Evolutionary conservation across 129 eudicot genomes (phyloP), one percentile per base, ranked within the genome.

Genomic region (Deinandra increscens): DNA sequence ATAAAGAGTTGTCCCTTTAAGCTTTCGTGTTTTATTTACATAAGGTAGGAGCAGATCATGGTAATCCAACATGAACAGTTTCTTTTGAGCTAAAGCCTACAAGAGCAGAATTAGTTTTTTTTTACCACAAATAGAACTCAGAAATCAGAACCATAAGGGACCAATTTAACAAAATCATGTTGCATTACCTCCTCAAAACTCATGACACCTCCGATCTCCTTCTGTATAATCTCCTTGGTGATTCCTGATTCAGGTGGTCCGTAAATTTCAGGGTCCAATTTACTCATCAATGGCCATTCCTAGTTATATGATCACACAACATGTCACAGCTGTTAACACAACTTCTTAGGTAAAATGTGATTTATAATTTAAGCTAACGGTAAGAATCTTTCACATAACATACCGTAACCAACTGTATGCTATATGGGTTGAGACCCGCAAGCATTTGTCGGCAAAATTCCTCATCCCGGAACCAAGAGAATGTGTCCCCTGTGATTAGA

Each of bases 251-350:
- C 92, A 0, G 84, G 78, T 46, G 97, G 90, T 17, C 97, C 97
- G 38, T 87, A 91, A 31, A 77, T 75, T 41, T 73, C 48, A 12
- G 97, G 88, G 73, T 87, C 90, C 7, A 91, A 85, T 34, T 76
- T 80, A 51, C 97, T 91, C 77, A 60, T 83, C 80, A 91, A 31
- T 13, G 95, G 95, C 97, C 95, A 91, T 85, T 87, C 90, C 97
- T 91, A 62, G 3, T 50, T 78, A 81, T 94, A 83, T 86, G 81
- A 8, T 84, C 83, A 19, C 83, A 59, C 15, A 83, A 75, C 79
- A 63, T 80, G 60, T 62, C 68, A 12, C n/a, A n/a, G n/a, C n/a
- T n/a, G n/a, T n/a, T n/a, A n/a, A n/a, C n/a, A n/a, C n/a, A n/a
- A n/a, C n/a, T n/a, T n/a, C n/a, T n/a, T n/a, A n/a, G n/a, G n/a